Base-by-base conservation (phyloP, 2,329 filamentous ascomycete genomes). In the Verticillium longisporum region DNA sequence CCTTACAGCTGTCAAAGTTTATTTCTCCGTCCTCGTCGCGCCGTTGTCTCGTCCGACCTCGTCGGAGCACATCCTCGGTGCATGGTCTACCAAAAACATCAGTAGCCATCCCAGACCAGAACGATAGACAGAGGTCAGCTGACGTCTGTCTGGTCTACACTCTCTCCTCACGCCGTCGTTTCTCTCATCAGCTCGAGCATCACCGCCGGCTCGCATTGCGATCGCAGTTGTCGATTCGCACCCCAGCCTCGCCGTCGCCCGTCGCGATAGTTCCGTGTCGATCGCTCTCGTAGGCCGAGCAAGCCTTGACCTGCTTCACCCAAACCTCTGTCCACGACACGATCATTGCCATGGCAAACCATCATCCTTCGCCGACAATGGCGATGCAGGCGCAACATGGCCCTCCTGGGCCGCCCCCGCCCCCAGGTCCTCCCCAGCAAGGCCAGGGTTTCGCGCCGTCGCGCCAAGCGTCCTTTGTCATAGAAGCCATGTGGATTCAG, bases 401-500 rank as follows among this genome's bases (percentile, higher is more conserved):
- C 59, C 86, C 87, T 61, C 85, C 89, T 66, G 82, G 83, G 21
- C 83, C 83, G 63, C 84, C 86, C 64, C 80, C 80, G 63, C 71
- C 83, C 76, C 71, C 87, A 76, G 74, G 84, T 69, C 73, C 78
- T 63, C 73, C 74, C 70, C 85, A 83, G 68, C 82, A 80, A 63
- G 78, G 75, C 56, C 82, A 80, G 63, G 78, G 75, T 67, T 85
- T 84, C 68, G 79, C 84, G 57, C 83, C 90, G 26, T 86, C 89
- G 67, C 89, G 93, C 68, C 89, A 91, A 71, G 85, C 97, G 59
- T 82, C 86, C 6, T 80, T 85, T 6, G 84, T 94, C 70, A 98
- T 96, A 70, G 94, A 98, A 77, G 83, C 84, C 57, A 88, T 96
- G 60, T 98, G 94, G 94, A 83, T 96, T 71, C 90, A 95, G 73